Conservation (phyloP, 208 protist species). For the Porcisia hertigi region DNA sequence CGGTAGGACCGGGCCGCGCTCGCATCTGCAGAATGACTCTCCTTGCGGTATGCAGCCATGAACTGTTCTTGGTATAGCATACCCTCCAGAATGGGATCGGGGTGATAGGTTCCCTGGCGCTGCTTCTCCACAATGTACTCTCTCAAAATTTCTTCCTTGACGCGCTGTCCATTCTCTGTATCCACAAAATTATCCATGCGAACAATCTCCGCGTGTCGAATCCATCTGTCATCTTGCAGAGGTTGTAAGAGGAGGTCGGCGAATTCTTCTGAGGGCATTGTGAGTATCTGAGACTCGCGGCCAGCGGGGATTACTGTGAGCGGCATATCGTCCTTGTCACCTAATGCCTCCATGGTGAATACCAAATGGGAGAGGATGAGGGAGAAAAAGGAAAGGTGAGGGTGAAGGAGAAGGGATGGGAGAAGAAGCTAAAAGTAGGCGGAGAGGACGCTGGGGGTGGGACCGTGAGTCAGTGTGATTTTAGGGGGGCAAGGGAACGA, state of each 20-base stretch:
- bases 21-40: constrained; percentile 38
- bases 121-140: constrained; percentile 55
- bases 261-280: constrained; percentile 72
- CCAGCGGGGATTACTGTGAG: neutral
- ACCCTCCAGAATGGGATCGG: constrained; percentile 77
- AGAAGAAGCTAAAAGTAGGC: neutral
- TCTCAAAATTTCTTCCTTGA: constrained; percentile 80
- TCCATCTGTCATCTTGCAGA: constrained; percentile 88
- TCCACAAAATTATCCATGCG: constrained; percentile 70
- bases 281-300: constrained; percentile 23
- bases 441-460: neutral
- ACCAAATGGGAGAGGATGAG: neutral
- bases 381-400: neutral
- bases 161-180: constrained; percentile 45
- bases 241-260: constrained; percentile 63
- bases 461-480: too few relatives aligned
- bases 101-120: constrained; percentile 16
- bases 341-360: constrained; percentile 3
- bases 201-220: constrained; percentile 71
- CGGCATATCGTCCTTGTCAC: constrained; percentile 2
- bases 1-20: constrained; percentile 57
- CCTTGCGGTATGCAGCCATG: constrained; percentile 72
- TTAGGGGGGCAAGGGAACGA: too few relatives aligned
- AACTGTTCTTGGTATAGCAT: constrained; percentile 83
- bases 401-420: neutral